phyloP scores from a whole-genome alignment of 129 eudicot genomes.

The Silybum marianum region DNA sequence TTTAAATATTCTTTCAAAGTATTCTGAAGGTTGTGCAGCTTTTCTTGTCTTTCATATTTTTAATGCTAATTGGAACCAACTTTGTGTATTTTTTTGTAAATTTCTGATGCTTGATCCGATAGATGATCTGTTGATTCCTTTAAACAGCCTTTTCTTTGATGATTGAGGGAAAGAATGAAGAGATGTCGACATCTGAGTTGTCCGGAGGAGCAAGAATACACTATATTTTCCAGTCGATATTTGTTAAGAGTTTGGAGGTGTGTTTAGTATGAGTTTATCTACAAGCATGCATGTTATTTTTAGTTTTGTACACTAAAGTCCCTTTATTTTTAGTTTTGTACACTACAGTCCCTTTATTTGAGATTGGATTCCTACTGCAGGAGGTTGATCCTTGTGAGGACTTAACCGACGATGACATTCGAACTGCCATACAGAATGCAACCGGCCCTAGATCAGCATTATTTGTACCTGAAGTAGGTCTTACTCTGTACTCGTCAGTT shows the following conservation, averaged over 20 bases:
- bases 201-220: constrained; percentile 98
- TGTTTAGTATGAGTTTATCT: constrained; percentile 11
- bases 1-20: constrained; percentile 84
- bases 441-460: constrained; percentile 94
- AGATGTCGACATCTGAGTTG: constrained; percentile 91
- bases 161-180: constrained; percentile 98
- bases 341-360: neutral
- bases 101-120: neutral
- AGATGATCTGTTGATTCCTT: constrained; percentile 18
- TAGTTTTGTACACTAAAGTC: neutral
- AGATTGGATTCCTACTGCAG: constrained; percentile 41
- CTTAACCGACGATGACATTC: constrained; percentile 92
- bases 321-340: neutral
- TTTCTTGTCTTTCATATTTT: neutral
- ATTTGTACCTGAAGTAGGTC: constrained; percentile 95
- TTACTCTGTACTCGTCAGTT: neutral
- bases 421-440: constrained; percentile 96
- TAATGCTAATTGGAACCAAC: neutral
- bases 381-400: constrained; percentile 99
- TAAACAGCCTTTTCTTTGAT: constrained; percentile 78
- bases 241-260: constrained; percentile 97
- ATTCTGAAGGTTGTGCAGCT: constrained; percentile 66
- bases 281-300: neutral
- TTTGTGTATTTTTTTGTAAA: neutral
- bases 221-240: constrained; percentile 88